Base-by-base conservation (phyloP, 106 monocot species). In the Acorus gramineus region DNA sequence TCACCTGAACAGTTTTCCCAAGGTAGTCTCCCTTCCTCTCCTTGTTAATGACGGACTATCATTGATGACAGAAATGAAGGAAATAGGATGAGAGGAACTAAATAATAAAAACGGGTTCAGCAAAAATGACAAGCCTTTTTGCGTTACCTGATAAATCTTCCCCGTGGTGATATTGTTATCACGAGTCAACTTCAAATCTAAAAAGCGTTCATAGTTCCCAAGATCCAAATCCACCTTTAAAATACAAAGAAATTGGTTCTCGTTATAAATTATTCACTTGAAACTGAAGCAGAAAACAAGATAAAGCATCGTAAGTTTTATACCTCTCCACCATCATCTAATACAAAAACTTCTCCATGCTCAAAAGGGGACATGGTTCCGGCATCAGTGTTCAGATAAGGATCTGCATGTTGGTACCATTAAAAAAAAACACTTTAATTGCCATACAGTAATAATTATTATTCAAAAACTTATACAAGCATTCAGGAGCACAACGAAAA, bases 1-100 rank as follows among this genome's bases (percentile, higher is more conserved):
- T 28, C 8, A 86, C 86, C 86, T 86, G 86, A 53, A 86, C 86
- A 53, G 82, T 86, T 82, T 82, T 86, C 8, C 86, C 86, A 11
- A 86, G 76, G 62, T 86, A 86, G 43, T 86, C 82, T 59, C 86
- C 86, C 59, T 63, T 82, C 55, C 86, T 82, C 70, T 86, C 86
- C 73, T 86, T 82, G 59, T 86, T 60, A 59, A 86, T 69, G 60
- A 86, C 86, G 70, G 69, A 82, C 86, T 86, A 63, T 14, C 49
- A 5, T 50, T 2, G 11, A 42, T 42, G 43, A 49, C 12, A 47
- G 50, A 55, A 5, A 9, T 43, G 6, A 14, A 28, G 53, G 43
- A 59, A 5, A 59, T 6, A 57, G 12, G 11, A 57, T 11, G 60
- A 2, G 43, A 45, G 45, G 42, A 7, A 28, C 44, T 60, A 7